Percentiles rank a stretch among this genome's conserved stretches.
Conservation (phyloP, 78 protist species). For the Anaeramoeba flamelloides region DNA sequence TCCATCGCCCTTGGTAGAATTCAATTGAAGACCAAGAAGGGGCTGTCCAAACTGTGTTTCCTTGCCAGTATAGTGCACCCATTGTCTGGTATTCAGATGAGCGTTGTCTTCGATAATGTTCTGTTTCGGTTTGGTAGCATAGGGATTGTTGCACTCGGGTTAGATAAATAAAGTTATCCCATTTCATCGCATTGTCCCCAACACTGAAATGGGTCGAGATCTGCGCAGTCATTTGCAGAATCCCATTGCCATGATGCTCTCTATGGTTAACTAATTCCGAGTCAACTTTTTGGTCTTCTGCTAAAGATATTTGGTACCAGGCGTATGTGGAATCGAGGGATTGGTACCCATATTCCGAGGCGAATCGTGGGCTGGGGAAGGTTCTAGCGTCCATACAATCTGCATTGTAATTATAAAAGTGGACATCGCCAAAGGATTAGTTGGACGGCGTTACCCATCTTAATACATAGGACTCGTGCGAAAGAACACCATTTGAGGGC, state of each 20-base stretch:
- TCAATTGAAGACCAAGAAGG: background rate
- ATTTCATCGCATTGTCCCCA: background rate
- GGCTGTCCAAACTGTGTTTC: background rate
- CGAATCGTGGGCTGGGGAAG: conserved; percentile 27
- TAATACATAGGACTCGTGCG: conserved; percentile 28
- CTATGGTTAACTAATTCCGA: conserved; percentile 8
- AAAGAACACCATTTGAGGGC: conserved; percentile 47
- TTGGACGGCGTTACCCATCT: conserved; percentile 25
- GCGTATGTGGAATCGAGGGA: conserved; percentile 5
- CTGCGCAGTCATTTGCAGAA: background rate
- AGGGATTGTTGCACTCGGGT: conserved; percentile 24
- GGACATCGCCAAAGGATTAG: conserved; percentile 26
- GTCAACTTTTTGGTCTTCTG: background rate
- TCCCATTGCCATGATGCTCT: conserved; percentile 17
- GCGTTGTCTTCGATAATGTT: conserved; percentile 24
- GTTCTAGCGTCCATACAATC: conserved; percentile 25
- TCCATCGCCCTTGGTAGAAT: background rate
- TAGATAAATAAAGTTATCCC: conserved; percentile 1
- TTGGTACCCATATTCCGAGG: conserved; percentile 65
- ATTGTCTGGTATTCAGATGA: background rate
- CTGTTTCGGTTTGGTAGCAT: conserved; percentile 21
- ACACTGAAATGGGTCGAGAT: background rate
- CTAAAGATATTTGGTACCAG: background rate
- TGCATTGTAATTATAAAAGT: conserved; percentile 15
- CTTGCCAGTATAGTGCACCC: background rate